phyloP scores from a whole-genome alignment of 2,329 filamentous ascomycete species.

The Aspergillus sp. region DNA sequence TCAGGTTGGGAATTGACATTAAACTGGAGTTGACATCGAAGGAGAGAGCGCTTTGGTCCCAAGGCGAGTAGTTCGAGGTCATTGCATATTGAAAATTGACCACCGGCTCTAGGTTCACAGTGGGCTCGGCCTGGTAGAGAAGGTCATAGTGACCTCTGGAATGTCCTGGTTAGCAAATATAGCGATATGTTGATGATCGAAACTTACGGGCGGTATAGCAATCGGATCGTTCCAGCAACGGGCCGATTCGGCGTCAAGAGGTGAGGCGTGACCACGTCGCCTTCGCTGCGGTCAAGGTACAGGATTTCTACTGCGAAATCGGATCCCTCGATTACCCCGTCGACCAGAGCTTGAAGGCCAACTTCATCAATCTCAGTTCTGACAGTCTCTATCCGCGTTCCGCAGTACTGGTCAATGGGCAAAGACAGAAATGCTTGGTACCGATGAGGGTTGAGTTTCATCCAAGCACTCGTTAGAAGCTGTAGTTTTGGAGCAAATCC shows the following conservation, averaged over 20 bases:
- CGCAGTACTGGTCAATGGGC: slow-evolving; percentile 67
- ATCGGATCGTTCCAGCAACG: slow-evolving; percentile 62
- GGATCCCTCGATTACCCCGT: slow-evolving; percentile 75
- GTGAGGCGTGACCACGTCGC: slow-evolving; percentile 65
- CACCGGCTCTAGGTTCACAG: slow-evolving; percentile 38
- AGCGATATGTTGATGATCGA: background rate
- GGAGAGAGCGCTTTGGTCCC: slow-evolving; percentile 37
- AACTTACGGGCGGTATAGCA: slow-evolving; percentile 66
- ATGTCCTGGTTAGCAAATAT: slow-evolving; percentile 20
- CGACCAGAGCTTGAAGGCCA: slow-evolving; percentile 74
- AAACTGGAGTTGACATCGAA: slow-evolving; percentile 42
- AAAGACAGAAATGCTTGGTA: slow-evolving; percentile 73
- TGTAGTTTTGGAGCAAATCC: slow-evolving; percentile 40
- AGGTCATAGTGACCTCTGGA: slow-evolving; percentile 85
- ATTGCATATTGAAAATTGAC: slow-evolving; percentile 44
- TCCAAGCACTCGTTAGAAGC: slow-evolving; percentile 78
- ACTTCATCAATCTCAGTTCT: slow-evolving; percentile 87
- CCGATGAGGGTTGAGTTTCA: slow-evolving; percentile 69
- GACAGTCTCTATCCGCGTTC: slow-evolving; percentile 68
- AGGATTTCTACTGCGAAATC: slow-evolving; percentile 81
- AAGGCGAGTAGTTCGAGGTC: slow-evolving; percentile 38
- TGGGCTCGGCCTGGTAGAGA: slow-evolving; percentile 67
- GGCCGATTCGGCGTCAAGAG: slow-evolving; percentile 35
- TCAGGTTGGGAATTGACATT: slow-evolving; percentile 42
- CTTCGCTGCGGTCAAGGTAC: slow-evolving; percentile 84